These are phyloP conservation scores for Trichoderma cornu-damae DNA, from an alignment of 2,329 filamentous ascomycete species.

Conservation along the genomic window DNA sequence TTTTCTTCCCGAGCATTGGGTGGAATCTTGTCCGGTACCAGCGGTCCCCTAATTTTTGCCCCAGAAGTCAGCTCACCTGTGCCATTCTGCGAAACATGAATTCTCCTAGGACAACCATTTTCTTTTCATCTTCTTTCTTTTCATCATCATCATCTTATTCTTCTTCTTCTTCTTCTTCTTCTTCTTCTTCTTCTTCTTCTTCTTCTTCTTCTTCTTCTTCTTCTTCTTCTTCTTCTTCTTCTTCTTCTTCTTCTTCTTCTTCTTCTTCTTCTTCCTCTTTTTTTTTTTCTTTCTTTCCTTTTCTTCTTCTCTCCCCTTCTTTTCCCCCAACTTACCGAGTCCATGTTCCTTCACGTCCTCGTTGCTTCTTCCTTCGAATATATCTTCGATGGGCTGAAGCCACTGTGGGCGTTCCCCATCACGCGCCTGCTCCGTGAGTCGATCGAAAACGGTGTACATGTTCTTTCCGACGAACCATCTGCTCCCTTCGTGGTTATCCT, in stretches of 20 bases:
- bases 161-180: too few relatives aligned
- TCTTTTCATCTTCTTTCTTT: neutral
- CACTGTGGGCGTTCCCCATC: constrained; percentile 46
- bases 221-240: too few relatives aligned
- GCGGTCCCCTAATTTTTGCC: constrained; percentile 47
- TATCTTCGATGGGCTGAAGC: constrained; percentile 55
- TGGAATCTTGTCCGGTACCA: constrained; percentile 70
- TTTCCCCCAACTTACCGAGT: constrained; percentile 46
- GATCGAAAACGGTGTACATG: constrained; percentile 60
- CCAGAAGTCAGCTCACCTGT: constrained; percentile 6
- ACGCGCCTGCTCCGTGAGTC: constrained; percentile 40
- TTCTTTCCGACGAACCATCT: constrained; percentile 55
- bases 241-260: too few relatives aligned
- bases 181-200: too few relatives aligned
- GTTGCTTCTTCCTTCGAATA: constrained; percentile 55
- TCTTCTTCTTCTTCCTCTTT: too few relatives aligned
- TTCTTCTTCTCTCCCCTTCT: too few relatives aligned
- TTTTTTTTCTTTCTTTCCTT: too few relatives aligned
- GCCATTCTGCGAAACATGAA: too few relatives aligned
- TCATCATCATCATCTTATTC: too few relatives aligned
- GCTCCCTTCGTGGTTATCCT: constrained; percentile 37
- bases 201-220: too few relatives aligned
- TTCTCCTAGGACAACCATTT: too few relatives aligned
- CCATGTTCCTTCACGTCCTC: constrained; percentile 62
- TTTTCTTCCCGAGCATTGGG: constrained; percentile 56